A percentile compares a stretch with the other conserved stretches of the same genome.
phyloP scores from a whole-genome alignment of 2,329 filamentous ascomycete genomes.

The Aspergillus ibericus region DNA sequence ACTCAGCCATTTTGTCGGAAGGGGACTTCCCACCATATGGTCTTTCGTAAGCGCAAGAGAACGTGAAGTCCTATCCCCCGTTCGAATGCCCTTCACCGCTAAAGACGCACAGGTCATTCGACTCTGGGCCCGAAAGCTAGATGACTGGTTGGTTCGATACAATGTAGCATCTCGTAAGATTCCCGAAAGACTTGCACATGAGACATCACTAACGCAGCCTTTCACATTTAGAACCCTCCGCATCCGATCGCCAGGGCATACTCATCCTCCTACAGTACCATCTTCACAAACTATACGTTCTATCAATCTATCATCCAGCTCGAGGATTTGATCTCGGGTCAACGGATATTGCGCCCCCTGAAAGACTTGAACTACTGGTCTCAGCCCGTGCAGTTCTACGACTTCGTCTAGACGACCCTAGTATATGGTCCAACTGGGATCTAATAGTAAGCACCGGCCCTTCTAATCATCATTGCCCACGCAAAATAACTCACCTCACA shows the following conservation, averaged over 20 bases:
- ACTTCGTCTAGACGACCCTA: slow-evolving; percentile 29
- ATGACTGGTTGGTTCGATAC: slow-evolving; percentile 32
- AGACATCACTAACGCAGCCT: background rate
- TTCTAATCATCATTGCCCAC: background rate
- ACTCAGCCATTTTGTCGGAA: slow-evolving; percentile 31
- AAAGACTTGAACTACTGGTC: slow-evolving; percentile 30
- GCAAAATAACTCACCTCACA: slow-evolving; percentile 5
- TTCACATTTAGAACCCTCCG: slow-evolving; percentile 22
- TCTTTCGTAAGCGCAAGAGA: slow-evolving; percentile 25
- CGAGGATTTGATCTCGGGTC: slow-evolving; percentile 30
- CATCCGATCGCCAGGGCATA: slow-evolving; percentile 31
- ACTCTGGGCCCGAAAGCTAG: slow-evolving; percentile 28
- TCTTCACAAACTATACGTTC: slow-evolving; percentile 31
- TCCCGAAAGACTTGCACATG: background rate
- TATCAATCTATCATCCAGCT: slow-evolving; percentile 33
- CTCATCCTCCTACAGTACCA: slow-evolving; percentile 34
- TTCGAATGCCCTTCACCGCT: slow-evolving; percentile 26
- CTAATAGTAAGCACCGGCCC: slow-evolving; percentile 22
- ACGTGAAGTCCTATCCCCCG: slow-evolving; percentile 6
- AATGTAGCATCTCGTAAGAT: slow-evolving; percentile 28
- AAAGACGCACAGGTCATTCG: slow-evolving; percentile 30
- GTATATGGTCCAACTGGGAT: slow-evolving; percentile 36
- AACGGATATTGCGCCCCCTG: slow-evolving; percentile 26
- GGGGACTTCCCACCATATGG: slow-evolving; percentile 31
- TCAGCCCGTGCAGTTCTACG: slow-evolving; percentile 32